Evolutionary conservation across 768 basidiomycete genomes (phyloP), one percentile per base, ranked within the genome.

Genomic region (Sarcodon aspratus): DNA sequence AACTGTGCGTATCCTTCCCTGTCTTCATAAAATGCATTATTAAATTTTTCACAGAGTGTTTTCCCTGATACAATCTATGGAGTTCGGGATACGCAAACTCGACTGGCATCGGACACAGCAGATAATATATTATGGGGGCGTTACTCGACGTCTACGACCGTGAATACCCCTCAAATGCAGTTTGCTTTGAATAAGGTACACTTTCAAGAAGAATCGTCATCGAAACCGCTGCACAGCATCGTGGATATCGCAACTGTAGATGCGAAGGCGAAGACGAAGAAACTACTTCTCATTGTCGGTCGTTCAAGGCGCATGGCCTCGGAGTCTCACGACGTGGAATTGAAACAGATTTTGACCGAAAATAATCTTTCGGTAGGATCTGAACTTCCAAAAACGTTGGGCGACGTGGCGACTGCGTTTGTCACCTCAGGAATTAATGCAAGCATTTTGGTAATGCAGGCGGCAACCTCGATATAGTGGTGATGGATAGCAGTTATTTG

Each of bases 111-210:
- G 0, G 79, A 85, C 17, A 85, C 86, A 1, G 90, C 90, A 1
- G 94, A 97, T 61, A 79, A 81, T 57, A 54, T 93, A 27, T 57
- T 78, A 17, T 94, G 92, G 90, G 69, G 73, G 1, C 75, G 74
- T 37, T 86, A 79, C 56, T 27, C 21, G 21, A 70, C 81, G 1
- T 59, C 62, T 6, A 54, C 64, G 9, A 50, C 44, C 1, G 48
- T 56, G 6, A 51, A 55, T 0, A 65, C 58, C 43, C 57, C 65
- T 37, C 51, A 44, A 27, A 27, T 12, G 32, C 52, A 6, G 8
- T 37, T 57, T 0, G 78, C 84, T 13, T 71, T 86, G n/a, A 63
- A 73, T 1, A 76, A 87, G 27, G 76, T 93, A 43, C 62, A 66
- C 1, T 94, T 94, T 69, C 61, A 54, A 17, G 70, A 71, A 1